A percentile compares a stretch with the other conserved stretches of the same genome.
phyloP scores from a whole-genome alignment of 352 stramenopile species.

The Plasmopara viticola region DNA sequence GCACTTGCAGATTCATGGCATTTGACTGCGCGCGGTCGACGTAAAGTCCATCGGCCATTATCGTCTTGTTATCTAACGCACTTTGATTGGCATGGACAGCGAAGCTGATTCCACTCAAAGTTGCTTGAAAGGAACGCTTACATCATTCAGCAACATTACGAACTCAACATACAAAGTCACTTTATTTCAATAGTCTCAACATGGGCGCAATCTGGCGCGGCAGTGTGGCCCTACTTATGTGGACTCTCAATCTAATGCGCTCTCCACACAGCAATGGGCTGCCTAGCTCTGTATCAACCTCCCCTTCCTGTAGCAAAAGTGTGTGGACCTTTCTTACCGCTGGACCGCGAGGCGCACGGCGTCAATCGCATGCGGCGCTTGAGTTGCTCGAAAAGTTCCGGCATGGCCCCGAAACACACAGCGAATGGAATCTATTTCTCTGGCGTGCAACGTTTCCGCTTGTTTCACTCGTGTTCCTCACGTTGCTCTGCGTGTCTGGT shows the following conservation, averaged over 20 bases:
- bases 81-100: constrained; percentile 15
- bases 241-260: constrained; percentile 13
- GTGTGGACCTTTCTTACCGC: constrained; percentile 18
- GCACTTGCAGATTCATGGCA: constrained; percentile 82
- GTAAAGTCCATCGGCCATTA: constrained; percentile 41
- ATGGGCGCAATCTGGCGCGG: constrained; percentile 23
- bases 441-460: constrained; percentile 81
- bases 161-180: background rate
- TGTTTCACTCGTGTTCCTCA: constrained; percentile 70
- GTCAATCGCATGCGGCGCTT: constrained; percentile 35
- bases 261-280: constrained; percentile 12
- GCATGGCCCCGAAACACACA: constrained; percentile 61
- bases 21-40: constrained; percentile 80
- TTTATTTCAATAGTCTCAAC: background rate
- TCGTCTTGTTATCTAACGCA: constrained; percentile 2
- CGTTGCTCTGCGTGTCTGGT: constrained; percentile 49
- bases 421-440: constrained; percentile 74
- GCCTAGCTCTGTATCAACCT: constrained; percentile 11
- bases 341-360: constrained; percentile 13
- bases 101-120: constrained; percentile 2
- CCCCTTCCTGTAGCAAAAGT: background rate
- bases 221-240: constrained; percentile 14
- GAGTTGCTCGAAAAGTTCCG: constrained; percentile 71
- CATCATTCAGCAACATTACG: constrained; percentile 4
- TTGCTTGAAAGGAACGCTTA: constrained; percentile 1